phyloP scores from a whole-genome alignment of 2,329 filamentous ascomycete species.

The Diaporthe sp. region DNA sequence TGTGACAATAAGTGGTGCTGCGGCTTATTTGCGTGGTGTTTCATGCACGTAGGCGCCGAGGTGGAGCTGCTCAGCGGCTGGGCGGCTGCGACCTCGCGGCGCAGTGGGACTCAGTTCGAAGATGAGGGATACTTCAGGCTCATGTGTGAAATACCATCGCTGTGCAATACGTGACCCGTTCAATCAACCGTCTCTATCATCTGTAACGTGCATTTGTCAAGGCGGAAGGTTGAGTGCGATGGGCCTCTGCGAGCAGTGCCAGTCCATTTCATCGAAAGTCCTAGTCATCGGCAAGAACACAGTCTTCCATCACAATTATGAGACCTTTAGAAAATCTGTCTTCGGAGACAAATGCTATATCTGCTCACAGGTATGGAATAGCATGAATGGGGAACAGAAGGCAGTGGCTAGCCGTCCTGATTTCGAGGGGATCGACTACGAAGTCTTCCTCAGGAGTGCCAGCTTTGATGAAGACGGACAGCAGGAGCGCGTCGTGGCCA shows the following conservation, averaged over 20 bases:
- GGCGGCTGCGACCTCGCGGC: background rate
- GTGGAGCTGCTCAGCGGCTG: background rate
- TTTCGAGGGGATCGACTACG: conserved; percentile 6
- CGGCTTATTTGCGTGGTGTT: background rate
- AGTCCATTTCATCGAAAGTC: background rate
- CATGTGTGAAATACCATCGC: background rate
- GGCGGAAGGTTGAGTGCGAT: background rate
- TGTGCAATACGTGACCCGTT: background rate
- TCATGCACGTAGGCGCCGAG: background rate
- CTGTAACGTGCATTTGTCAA: too few species aligned
- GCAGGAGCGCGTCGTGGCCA: background rate
- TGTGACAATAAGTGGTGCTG: too few species aligned
- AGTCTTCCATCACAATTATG: background rate
- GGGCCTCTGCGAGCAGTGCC: conserved; percentile 27
- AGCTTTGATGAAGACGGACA: background rate
- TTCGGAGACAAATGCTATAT: conserved; percentile 2
- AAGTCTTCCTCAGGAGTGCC: rapidly evolving
- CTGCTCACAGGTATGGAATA: conserved; percentile 20
- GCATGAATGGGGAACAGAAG: conserved; percentile 27
- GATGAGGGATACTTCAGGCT: background rate
- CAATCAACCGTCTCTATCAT: background rate
- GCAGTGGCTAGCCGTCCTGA: background rate
- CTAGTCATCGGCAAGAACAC: background rate
- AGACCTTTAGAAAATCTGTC: background rate
- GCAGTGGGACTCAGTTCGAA: background rate